Base-by-base conservation (phyloP, 192 early-diverging fungal species). In the Gaertneriomyces semiglobifer region DNA sequence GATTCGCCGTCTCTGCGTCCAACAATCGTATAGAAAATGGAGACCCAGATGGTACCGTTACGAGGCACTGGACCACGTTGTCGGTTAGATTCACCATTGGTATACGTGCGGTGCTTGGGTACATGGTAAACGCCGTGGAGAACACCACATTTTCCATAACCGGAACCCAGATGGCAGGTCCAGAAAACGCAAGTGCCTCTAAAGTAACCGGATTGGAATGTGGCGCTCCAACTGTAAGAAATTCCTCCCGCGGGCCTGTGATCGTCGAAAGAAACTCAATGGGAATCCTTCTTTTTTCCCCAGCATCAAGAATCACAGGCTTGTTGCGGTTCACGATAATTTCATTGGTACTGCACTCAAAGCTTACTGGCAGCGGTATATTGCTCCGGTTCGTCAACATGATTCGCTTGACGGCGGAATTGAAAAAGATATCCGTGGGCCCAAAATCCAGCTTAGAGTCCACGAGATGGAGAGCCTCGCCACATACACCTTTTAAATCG, bases 371-470 rank as follows among this genome's bases (percentile, higher is more conserved):
- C 10, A 84, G 60, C 7, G 48, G 14, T 10, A 44, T 10, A 11
- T 16, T 12, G 62, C 75, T 68, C 25, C 48, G 64, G 47, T 81
- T 75, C 50, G 70, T 48, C 0, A 81, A 8, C 16, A 74, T 74
- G 45, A 81, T 25, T n/a, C 60, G 43, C 12, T 74, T 75, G 8
- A 58, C 60, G 25, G 78, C 76, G 8, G 70, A 2, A 39, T 56
- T 64, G 55, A 75, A 84, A 61, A 70, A 78, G 14, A 82, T 79
- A 58, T 86, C 84, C 20, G 79, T 80, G 0, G 82, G 74, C 4
- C 84, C 82, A 59, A 82, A 82, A 59, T 82, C 80, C 41, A 86
- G 43, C 62, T 82, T 80, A 10, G 55, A 50, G 38, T 81, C 79
- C 18, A 77, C 18, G 4, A 79, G 46, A 33, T 52, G 64, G 33